Conservation (phyloP, 2,329 filamentous ascomycete genomes). For the Elsinoe ampelina region DNA sequence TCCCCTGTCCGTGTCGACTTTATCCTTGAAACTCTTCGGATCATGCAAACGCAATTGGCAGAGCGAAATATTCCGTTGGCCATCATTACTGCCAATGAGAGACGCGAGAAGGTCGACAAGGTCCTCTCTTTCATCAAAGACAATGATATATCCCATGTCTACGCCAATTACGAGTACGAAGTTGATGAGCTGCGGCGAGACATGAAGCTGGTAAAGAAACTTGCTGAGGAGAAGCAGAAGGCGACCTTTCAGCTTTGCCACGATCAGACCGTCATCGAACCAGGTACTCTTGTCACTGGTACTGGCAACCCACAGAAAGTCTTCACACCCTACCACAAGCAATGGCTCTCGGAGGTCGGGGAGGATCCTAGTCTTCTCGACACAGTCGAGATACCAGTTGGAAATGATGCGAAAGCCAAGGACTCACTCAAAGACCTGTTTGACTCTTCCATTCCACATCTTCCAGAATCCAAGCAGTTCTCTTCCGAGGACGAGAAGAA, state of each 20-base stretch:
- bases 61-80: slow-evolving; percentile 42
- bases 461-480: slow-evolving; percentile 35
- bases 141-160: slow-evolving; percentile 39
- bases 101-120: slow-evolving; percentile 34
- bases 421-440: slow-evolving; percentile 50
- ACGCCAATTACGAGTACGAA: slow-evolving; percentile 40
- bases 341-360: slow-evolving; percentile 38
- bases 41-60: slow-evolving; percentile 39
- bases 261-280: slow-evolving; percentile 42
- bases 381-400: slow-evolving; percentile 32
- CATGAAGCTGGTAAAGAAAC: slow-evolving; percentile 33
- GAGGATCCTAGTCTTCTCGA: slow-evolving; percentile 36
- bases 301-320: slow-evolving; percentile 41
- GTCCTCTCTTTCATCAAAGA: slow-evolving; percentile 37
- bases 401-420: slow-evolving; percentile 37
- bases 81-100: slow-evolving; percentile 35
- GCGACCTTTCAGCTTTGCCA: slow-evolving; percentile 37
- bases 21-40: slow-evolving; percentile 35
- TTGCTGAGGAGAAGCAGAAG: slow-evolving; percentile 27
- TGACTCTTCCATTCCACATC: slow-evolving; percentile 33
- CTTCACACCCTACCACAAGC: slow-evolving; percentile 43
- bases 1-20: slow-evolving; percentile 41
- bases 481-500: slow-evolving; percentile 30
- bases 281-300: slow-evolving; percentile 35
- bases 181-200: slow-evolving; percentile 39